These are phyloP conservation scores for Dictyostelium purpureum DNA, from an alignment of 78 protist genomes.

Conservation along the genomic window DNA sequence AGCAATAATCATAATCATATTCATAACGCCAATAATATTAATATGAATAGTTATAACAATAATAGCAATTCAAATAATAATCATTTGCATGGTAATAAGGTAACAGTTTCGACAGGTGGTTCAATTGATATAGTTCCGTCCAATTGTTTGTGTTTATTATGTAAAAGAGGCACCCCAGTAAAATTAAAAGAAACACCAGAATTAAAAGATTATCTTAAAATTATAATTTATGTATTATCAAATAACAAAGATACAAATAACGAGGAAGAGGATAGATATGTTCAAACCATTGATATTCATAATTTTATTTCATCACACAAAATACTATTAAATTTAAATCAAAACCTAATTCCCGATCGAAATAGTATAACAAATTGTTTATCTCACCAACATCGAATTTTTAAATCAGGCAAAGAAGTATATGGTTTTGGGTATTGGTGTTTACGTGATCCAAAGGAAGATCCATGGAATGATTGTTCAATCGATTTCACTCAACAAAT, in stretches of 20 bases:
- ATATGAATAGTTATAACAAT: neutral
- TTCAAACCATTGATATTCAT: neutral
- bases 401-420: neutral
- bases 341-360: neutral
- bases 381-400: neutral
- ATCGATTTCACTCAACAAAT: too few relatives aligned
- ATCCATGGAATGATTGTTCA: conserved; percentile 3
- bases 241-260: neutral
- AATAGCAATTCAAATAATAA: neutral
- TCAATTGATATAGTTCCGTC: neutral
- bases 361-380: neutral
- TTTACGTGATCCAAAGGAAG: neutral
- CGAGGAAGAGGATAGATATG: neutral
- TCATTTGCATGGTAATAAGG: neutral
- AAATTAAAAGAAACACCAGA: neutral
- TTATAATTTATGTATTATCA: neutral
- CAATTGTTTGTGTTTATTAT: neutral
- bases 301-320: neutral
- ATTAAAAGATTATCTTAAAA: neutral
- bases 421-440: neutral
- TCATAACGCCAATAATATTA: neutral
- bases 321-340: neutral
- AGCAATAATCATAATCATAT: neutral
- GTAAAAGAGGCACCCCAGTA: conserved; percentile 1
- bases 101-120: neutral